Evolutionary conservation across 2,329 filamentous ascomycete genomes (phyloP).

Genomic region (Fusarium mexicanum): DNA sequence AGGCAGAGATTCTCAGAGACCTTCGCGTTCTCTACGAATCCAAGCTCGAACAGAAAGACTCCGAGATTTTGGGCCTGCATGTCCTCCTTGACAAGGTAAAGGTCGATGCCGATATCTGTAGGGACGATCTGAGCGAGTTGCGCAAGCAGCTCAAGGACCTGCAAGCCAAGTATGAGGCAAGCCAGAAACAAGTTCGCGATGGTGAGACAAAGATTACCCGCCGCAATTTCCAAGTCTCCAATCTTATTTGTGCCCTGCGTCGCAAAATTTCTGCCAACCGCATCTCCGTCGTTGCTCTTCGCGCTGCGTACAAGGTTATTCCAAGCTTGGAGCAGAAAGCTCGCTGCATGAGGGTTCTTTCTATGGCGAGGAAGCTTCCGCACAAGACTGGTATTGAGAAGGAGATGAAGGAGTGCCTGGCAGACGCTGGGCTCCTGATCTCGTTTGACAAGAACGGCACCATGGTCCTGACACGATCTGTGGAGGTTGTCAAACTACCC

Average conservation of each 20-base stretch:
- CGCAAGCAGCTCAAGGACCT: not conserved
- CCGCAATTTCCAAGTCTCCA: not conserved
- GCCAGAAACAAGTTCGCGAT: not conserved
- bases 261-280: not conserved
- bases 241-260: conserved; percentile 1
- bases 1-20: not conserved
- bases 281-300: not conserved
- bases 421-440: not conserved
- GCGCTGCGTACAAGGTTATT: conserved; percentile 6
- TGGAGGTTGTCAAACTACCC: not conserved
- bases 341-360: not conserved
- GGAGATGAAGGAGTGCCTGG: not conserved
- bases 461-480: not conserved
- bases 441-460: not conserved
- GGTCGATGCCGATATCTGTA: not conserved
- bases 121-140: not conserved
- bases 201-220: not conserved
- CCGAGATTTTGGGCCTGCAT: not conserved
- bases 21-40: not conserved
- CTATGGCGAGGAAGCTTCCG: not conserved
- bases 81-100: not conserved
- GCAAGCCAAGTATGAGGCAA: not conserved
- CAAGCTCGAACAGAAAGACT: not conserved
- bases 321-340: not conserved
- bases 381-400: not conserved